Evolutionary conservation across 805 yeast genomes (phyloP).

Genomic region (Candida piceae): DNA sequence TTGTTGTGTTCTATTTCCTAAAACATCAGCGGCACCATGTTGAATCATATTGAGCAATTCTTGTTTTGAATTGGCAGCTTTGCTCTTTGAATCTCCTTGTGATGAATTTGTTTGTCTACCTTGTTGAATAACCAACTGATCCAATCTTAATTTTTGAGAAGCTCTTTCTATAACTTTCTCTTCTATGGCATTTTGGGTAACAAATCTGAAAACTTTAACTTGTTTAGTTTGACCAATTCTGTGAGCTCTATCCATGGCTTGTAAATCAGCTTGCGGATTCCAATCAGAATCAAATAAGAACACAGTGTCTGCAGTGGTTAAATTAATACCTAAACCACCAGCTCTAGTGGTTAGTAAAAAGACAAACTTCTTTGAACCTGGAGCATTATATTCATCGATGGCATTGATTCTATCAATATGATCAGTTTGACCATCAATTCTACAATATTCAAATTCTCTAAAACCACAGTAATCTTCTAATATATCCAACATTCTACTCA

Average conservation of each 20-base stretch:
- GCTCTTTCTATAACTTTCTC: conserved; percentile 87
- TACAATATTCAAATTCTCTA: conserved; percentile 78
- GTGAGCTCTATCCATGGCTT: conserved; percentile 98
- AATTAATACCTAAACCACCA: conserved; percentile 92
- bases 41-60: conserved; percentile 79
- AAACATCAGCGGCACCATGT: conserved; percentile 71
- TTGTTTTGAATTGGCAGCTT: conserved; percentile 52
- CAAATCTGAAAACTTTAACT: conserved; percentile 86
- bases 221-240: conserved; percentile 97
- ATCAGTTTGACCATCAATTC: conserved; percentile 90
- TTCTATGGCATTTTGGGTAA: conserved; percentile 79
- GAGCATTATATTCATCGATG: conserved; percentile 85
- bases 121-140: conserved; percentile 93
- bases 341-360: conserved; percentile 91
- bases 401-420: conserved; percentile 92
- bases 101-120: conserved; percentile 52
- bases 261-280: conserved; percentile 98
- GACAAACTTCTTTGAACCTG: conserved; percentile 76
- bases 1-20: conserved; percentile 27
- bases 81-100: conserved; percentile 36
- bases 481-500: conserved; percentile 86
- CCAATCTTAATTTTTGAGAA: conserved; percentile 86
- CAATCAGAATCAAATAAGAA: conserved; percentile 89
- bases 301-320: conserved; percentile 89
- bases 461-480: conserved; percentile 87